A percentile compares a stretch with the other conserved stretches of the same genome.
These are phyloP conservation scores for Macrocystidia cucumis DNA, from an alignment of 1,284 basidiomycete genomes.

Conservation along the genomic window DNA sequence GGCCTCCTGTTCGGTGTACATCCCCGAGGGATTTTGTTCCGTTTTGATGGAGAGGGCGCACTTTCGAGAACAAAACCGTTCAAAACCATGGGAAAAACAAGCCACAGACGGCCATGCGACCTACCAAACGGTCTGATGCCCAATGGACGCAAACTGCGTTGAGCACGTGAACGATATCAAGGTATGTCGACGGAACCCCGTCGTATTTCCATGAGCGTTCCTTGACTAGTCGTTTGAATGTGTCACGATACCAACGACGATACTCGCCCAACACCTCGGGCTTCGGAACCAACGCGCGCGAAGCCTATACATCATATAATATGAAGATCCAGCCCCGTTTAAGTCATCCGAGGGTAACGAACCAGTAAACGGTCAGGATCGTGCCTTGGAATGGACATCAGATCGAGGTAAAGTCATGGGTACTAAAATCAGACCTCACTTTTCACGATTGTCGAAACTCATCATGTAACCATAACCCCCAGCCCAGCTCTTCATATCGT, in stretches of 20 bases:
- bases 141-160: not conserved
- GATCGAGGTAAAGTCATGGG: not conserved
- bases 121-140: not conserved
- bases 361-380: conserved; percentile 4
- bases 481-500: not conserved
- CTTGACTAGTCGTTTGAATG: not conserved
- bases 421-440: conserved; percentile 1
- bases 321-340: not conserved
- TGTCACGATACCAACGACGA: not conserved
- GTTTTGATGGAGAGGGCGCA: conserved; percentile 4
- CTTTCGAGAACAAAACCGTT: too few relatives aligned
- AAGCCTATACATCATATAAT: not conserved
- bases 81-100: not conserved
- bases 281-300: not conserved
- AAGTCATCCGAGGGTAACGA: not conserved
- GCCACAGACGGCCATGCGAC: not conserved
- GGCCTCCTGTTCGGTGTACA: conserved; percentile 4
- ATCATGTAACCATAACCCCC: conserved; percentile 3
- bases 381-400: not conserved
- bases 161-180: not conserved
- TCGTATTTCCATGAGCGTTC: not conserved
- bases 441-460: not conserved
- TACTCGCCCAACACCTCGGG: not conserved
- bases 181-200: not conserved
- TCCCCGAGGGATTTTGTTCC: not conserved